Evolutionary conservation across 2,329 filamentous ascomycete species (phyloP).

Genomic region (Diplodia mutila): DNA sequence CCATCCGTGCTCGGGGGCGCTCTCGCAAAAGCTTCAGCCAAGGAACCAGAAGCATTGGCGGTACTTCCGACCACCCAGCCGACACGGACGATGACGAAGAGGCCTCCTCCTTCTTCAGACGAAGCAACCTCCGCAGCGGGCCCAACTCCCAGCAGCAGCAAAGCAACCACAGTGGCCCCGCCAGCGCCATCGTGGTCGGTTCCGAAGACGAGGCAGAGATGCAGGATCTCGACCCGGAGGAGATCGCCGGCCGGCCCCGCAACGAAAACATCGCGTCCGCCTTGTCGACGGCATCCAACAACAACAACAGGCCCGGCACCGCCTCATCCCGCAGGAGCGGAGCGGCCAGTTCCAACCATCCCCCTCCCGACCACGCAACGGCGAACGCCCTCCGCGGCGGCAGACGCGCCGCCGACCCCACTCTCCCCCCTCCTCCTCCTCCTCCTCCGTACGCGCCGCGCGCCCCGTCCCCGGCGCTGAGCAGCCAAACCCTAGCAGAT

Average conservation of each 20-base stretch:
- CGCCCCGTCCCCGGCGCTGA: background rate
- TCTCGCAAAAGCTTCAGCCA: background rate
- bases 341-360: slow-evolving; percentile 23
- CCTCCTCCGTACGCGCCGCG: background rate
- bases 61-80: slow-evolving; percentile 29
- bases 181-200: background rate
- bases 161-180: background rate
- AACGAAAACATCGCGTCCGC: slow-evolving; percentile 17
- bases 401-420: background rate
- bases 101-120: slow-evolving; percentile 27
- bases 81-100: slow-evolving; percentile 39
- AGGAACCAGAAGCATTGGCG: slow-evolving; percentile 2
- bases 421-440: background rate
- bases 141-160: background rate
- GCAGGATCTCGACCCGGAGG: slow-evolving; percentile 45
- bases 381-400: no score
- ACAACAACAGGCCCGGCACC: background rate
- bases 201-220: slow-evolving; percentile 5
- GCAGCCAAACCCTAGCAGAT: slow-evolving; percentile 28
- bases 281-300: no score
- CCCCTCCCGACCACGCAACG: background rate
- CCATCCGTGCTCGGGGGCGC: background rate
- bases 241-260: slow-evolving; percentile 35
- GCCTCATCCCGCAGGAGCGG: slow-evolving; percentile 27
- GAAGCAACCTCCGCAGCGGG: background rate